Evolutionary conservation across 495 filamentous ascomycete genomes (phyloP).

Genomic region (Lepraria neglecta): DNA sequence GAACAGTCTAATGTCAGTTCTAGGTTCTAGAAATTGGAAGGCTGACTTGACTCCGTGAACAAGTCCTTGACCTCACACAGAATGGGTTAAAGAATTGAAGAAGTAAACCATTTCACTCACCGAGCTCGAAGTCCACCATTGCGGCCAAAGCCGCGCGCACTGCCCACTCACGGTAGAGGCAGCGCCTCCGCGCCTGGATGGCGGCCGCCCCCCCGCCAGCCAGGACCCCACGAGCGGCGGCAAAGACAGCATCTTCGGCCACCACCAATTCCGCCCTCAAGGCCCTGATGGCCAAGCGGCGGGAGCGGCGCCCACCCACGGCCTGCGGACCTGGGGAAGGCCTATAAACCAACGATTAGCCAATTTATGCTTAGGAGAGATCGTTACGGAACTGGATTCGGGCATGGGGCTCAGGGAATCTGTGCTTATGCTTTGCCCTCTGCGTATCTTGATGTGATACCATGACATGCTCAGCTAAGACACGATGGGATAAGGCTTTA

Average conservation of each 20-base stretch:
- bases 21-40: slow-evolving; percentile 8
- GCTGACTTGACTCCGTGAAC: slow-evolving; percentile 9
- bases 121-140: slow-evolving; percentile 4
- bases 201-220: slow-evolving; percentile 6
- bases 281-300: slow-evolving; percentile 6
- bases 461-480: slow-evolving; percentile 17
- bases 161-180: neutral
- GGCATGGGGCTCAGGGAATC: slow-evolving; percentile 6
- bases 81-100: slow-evolving; percentile 9
- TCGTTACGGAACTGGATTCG: slow-evolving; percentile 10
- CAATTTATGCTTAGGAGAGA: slow-evolving; percentile 10
- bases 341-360: slow-evolving; percentile 18
- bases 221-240: neutral
- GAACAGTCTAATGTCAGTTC: slow-evolving; percentile 10
- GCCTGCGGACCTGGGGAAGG: slow-evolving; percentile 3
- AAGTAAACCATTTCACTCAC: slow-evolving; percentile 10
- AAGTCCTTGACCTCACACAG: slow-evolving; percentile 13
- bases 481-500: slow-evolving; percentile 16
- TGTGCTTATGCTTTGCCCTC: slow-evolving; percentile 10
- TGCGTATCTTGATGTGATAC: slow-evolving; percentile 13
- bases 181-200: neutral
- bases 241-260: slow-evolving; percentile 9
- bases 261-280: slow-evolving; percentile 10
- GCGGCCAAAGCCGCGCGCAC: slow-evolving; percentile 15
- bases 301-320: slow-evolving; percentile 9